Percentiles rank a stretch among this genome's conserved stretches.
phyloP scores from a whole-genome alignment of 1,284 basidiomycete species.

The Ganoderma resinaceum region DNA sequence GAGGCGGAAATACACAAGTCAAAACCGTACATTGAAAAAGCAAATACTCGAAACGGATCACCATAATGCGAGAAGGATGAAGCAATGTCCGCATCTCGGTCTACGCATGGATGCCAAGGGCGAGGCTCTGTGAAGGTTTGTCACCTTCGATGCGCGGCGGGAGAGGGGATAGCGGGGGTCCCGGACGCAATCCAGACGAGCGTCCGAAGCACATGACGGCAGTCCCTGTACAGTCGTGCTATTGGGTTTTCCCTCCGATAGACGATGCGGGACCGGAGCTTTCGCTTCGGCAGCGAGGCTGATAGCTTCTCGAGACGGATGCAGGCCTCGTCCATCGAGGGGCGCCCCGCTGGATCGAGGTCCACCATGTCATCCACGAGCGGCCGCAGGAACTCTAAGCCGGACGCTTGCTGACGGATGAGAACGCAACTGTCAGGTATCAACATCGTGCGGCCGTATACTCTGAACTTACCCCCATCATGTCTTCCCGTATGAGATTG shows the following conservation, averaged over 20 bases:
- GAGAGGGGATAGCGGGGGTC: background rate
- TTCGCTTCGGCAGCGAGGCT: slow-evolving; percentile 10
- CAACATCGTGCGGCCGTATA: background rate
- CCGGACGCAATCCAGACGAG: background rate
- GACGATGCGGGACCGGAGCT: slow-evolving; percentile 12
- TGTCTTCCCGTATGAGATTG: slow-evolving; percentile 39
- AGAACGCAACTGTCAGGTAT: background rate
- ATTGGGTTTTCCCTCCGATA: background rate
- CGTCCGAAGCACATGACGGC: slow-evolving; percentile 7
- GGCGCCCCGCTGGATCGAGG: slow-evolving; percentile 21
- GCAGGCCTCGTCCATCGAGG: slow-evolving; percentile 22
- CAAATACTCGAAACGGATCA: background rate
- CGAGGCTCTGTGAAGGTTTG: background rate
- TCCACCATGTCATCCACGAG: slow-evolving; percentile 27
- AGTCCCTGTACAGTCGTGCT: background rate
- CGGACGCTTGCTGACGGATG: background rate
- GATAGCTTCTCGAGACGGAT: slow-evolving; percentile 14
- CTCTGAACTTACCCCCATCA: background rate
- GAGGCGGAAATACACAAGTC: background rate
- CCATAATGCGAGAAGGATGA: background rate
- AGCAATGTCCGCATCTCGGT: background rate
- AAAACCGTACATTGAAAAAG: background rate
- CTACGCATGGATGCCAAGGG: background rate
- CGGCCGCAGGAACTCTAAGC: slow-evolving; percentile 19
- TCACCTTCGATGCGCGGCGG: background rate